Evolutionary conservation across 108 stramenopile genomes (phyloP).

Genomic region (Skeletonema marinoi): DNA sequence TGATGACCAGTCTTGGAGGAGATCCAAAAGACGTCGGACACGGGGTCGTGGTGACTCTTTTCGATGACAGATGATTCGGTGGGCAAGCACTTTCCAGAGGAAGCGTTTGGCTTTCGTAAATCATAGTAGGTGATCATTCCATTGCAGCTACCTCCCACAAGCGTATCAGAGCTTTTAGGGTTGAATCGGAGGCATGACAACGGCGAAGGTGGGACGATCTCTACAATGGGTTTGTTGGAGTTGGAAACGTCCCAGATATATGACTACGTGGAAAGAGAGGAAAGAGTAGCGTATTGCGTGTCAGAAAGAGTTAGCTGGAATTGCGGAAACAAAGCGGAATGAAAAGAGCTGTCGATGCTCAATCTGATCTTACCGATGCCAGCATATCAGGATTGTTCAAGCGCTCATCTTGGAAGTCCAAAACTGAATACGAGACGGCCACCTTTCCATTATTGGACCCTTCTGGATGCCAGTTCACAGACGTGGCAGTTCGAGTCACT

Average conservation of each 20-base stretch:
- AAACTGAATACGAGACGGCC: constrained; percentile 83
- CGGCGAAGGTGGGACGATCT: constrained; percentile 78
- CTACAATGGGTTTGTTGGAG: constrained; percentile 86
- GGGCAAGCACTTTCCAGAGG: constrained; percentile 61
- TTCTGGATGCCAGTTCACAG: constrained; percentile 92
- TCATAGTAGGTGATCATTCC: constrained; percentile 89
- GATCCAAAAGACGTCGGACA: constrained; percentile 90
- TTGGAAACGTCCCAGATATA: constrained; percentile 91
- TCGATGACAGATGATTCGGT: constrained; percentile 74
- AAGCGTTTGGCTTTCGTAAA: constrained; percentile 61
- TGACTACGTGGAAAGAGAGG: constrained; percentile 28
- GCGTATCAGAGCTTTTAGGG: constrained; percentile 74
- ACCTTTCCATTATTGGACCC: constrained; percentile 66
- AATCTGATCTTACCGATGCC: constrained; percentile 43
- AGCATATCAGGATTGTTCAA: constrained; percentile 52
- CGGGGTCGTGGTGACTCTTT: constrained; percentile 90
- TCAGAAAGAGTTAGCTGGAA: no score
- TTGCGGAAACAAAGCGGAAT: background rate
- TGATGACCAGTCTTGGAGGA: constrained; percentile 89
- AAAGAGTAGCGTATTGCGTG: no score
- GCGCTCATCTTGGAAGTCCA: constrained; percentile 84
- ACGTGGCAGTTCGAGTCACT: constrained; percentile 77
- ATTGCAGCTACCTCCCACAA: constrained; percentile 89
- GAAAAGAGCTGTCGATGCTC: constrained; percentile 2
- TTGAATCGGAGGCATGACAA: constrained; percentile 87